Evolutionary conservation across 2,329 filamentous ascomycete genomes (phyloP).

Genomic region (Neurospora sp.): DNA sequence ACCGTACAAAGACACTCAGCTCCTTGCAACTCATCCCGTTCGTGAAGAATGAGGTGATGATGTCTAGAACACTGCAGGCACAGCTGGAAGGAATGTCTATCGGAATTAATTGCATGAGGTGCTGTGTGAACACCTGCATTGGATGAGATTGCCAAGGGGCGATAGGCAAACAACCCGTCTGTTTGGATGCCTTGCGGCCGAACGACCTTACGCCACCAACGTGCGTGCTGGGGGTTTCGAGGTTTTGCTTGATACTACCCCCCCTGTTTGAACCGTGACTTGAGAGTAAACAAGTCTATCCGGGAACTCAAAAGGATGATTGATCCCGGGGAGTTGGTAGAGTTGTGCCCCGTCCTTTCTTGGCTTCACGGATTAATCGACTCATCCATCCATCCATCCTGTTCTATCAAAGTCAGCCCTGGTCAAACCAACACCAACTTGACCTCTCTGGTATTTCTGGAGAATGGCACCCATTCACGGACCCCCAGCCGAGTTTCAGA

Average conservation of each 20-base stretch:
- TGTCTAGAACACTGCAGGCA: background rate
- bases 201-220: background rate
- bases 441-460: background rate
- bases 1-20: background rate
- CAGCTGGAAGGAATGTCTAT: background rate
- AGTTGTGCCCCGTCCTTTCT: background rate
- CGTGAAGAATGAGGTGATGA: background rate
- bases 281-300: background rate
- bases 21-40: background rate
- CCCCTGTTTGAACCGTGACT: background rate
- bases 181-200: background rate
- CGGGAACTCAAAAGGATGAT: background rate
- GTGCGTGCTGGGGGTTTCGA: background rate
- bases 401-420: no score
- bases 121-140: no score
- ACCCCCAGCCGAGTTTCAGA: background rate
- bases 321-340: background rate
- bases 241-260: background rate
- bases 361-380: no score
- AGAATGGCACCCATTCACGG: background rate
- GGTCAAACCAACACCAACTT: background rate
- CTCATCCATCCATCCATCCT: background rate
- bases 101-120: background rate
- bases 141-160: background rate
- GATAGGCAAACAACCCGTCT: background rate